Base-by-base conservation (phyloP, 768 basidiomycete species). In the Kwoniella heveanensis region DNA sequence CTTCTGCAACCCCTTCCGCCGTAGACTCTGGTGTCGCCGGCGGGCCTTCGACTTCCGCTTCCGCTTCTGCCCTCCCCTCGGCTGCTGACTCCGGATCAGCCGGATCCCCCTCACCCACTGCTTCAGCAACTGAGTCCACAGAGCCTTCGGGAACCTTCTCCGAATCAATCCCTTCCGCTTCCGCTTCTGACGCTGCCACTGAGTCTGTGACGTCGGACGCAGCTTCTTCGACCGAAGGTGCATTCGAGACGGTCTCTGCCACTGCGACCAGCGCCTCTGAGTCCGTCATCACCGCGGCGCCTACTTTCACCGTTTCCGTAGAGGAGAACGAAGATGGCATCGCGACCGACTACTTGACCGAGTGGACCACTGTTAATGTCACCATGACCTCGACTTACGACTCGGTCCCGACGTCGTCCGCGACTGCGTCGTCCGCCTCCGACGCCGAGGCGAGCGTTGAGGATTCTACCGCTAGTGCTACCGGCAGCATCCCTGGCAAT, bases 321-420 rank as follows among this genome's bases (percentile, higher is more conserved):
- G 47, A 46, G 2, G 70, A 69, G 54, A 69, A 72, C 56, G 77
- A 74, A 7, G 55, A 69, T 47, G 77, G 74, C 13, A 67, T 78
- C 15, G 65, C 56, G 1, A 78, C 75, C 1, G 73, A 62, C 44
- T 72, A 65, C 29, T 17, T 70, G 15, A 78, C 77, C 8, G 51
- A 55, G 36, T 69, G 60, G 58, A 66, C 66, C 19, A 70, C 64
- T 15, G 71, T 73, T 32, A 69, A 76, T 29, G 69, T 76, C 19
- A 78, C 77, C 36, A 74, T 76, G 70, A 78, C 77, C 24, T 39
- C 57, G 24, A 60, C 64, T 36, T 36, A 52, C 19, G 57, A 63
- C 19, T 46, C 55, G 15, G 49, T 60, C 8, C 44, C 56, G 17
- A 25, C 67, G 7, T 27, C 53, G 7, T 46, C 64, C 4, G 32